Evolutionary conservation across 1,139 yeast species (phyloP).

Genomic region (Blastobotrys capitulatus): DNA sequence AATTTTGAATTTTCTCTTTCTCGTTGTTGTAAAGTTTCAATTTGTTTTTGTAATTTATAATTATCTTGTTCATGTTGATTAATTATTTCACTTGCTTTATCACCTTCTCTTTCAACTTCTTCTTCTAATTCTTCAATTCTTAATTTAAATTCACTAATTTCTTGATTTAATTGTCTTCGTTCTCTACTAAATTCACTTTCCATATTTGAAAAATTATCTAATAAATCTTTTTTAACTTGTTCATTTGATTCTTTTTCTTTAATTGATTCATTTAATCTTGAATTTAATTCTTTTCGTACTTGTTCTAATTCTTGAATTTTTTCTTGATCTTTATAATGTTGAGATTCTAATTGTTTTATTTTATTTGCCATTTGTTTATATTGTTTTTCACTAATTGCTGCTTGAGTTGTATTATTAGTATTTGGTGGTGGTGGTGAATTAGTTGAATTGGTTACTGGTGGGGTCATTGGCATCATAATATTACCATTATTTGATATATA

Average conservation of each 20-base stretch:
- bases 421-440: neutral
- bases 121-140: constrained; percentile 52
- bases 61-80: constrained; percentile 28
- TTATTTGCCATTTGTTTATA: constrained; percentile 12
- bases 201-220: constrained; percentile 61
- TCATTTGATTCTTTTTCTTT: constrained; percentile 24
- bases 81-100: constrained; percentile 16
- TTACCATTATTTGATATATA: constrained; percentile 5
- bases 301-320: constrained; percentile 27
- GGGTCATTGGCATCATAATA: constrained; percentile 10
- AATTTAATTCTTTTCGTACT: constrained; percentile 22
- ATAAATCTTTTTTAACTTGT: constrained; percentile 52
- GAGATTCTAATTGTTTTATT: constrained; percentile 24
- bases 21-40: constrained; percentile 12
- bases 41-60: constrained; percentile 27
- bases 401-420: neutral
- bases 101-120: constrained; percentile 31
- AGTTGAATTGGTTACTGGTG: neutral
- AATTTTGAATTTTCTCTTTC: constrained; percentile 13
- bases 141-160: constrained; percentile 42
- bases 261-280: constrained; percentile 22
- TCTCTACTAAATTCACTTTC: constrained; percentile 57
- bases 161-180: constrained; percentile 44
- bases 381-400: constrained; percentile 7
- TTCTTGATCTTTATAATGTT: constrained; percentile 24